A percentile compares a stretch with the other conserved stretches of the same genome.
Conservation (phyloP, 2,329 filamentous ascomycete genomes). For the Bretziella fagacearum region DNA sequence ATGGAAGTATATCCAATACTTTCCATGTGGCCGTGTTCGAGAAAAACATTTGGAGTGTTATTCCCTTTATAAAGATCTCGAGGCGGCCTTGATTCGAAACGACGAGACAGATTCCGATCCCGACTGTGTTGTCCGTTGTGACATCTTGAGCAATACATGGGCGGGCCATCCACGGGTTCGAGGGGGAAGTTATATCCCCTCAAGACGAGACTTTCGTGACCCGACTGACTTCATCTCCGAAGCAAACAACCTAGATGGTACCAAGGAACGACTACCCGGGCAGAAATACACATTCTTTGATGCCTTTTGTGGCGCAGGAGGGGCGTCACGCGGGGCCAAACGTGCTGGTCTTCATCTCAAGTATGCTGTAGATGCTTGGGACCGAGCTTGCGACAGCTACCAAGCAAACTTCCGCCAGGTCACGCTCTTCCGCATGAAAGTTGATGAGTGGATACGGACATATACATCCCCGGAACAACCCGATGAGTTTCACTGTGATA, state of each 20-base stretch:
- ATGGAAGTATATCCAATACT: conserved; percentile 28
- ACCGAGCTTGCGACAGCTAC: conserved; percentile 40
- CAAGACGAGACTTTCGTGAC: background rate
- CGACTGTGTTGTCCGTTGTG: conserved; percentile 20
- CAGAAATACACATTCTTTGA: conserved; percentile 53
- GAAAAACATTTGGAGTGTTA: conserved; percentile 14
- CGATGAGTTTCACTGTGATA: conserved; percentile 34
- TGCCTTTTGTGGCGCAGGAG: conserved; percentile 56
- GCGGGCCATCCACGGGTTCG: conserved; percentile 1
- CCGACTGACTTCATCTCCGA: background rate
- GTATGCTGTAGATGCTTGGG: conserved; percentile 48
- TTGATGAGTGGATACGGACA: conserved; percentile 31
- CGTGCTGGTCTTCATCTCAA: conserved; percentile 38
- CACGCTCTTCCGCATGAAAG: conserved; percentile 30
- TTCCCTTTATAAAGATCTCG: conserved; percentile 21
- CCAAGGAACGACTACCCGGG: conserved; percentile 14
- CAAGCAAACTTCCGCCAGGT: conserved; percentile 37
- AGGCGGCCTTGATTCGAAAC: conserved; percentile 22
- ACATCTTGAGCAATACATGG: conserved; percentile 22
- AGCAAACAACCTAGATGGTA: background rate
- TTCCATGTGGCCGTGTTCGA: conserved; percentile 15
- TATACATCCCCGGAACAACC: conserved; percentile 16
- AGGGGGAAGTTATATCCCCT: conserved; percentile 12
- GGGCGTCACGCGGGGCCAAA: conserved; percentile 47
- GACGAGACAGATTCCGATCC: conserved; percentile 20